These are phyloP conservation scores for Pseudocercospora fijiensis DNA, from an alignment of 2,329 filamentous ascomycete species.

Conservation along the genomic window DNA sequence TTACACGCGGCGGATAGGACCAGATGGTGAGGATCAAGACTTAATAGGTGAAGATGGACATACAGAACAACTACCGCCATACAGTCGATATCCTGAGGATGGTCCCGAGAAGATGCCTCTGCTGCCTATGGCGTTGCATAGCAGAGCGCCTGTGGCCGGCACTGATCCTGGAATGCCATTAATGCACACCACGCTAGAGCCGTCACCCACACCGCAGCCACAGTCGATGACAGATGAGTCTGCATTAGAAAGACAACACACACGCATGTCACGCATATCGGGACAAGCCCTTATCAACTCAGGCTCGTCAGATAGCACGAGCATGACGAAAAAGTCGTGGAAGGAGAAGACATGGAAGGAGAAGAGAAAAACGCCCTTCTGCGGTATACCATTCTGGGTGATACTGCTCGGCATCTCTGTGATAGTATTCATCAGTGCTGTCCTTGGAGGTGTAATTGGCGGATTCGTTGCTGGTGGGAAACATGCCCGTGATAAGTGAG, in stretches of 20 bases:
- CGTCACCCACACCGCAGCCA: slow-evolving; percentile 29
- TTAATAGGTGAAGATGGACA: slow-evolving; percentile 86
- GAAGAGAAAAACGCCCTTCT: slow-evolving; percentile 39
- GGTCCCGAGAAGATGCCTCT: slow-evolving; percentile 54
- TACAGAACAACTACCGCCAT: slow-evolving; percentile 86
- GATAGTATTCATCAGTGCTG: slow-evolving; percentile 35
- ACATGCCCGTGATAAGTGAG: slow-evolving; percentile 29
- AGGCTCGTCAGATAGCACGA: slow-evolving; percentile 7
- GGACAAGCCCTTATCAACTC: slow-evolving; percentile 10
- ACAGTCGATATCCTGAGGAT: slow-evolving; percentile 83
- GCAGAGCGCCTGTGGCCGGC: slow-evolving; percentile 36
- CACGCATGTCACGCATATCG: slow-evolving; percentile 13
- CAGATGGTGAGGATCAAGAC: slow-evolving; percentile 83
- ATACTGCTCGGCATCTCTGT: slow-evolving; percentile 34
- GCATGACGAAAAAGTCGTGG: slow-evolving; percentile 35
- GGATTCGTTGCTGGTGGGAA: slow-evolving; percentile 35
- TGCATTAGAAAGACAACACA: slow-evolving; percentile 19
- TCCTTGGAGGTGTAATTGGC: slow-evolving; percentile 39
- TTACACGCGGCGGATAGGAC: slow-evolving; percentile 71
- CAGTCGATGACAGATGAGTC: slow-evolving; percentile 41
- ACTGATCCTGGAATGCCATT: slow-evolving; percentile 38
- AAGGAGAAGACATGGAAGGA: slow-evolving; percentile 42
- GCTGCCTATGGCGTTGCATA: slow-evolving; percentile 38
- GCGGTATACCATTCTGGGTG: slow-evolving; percentile 39
- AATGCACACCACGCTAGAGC: slow-evolving; percentile 37